Conservation (phyloP, 805 yeast genomes). For the Brettanomyces anomalus region DNA sequence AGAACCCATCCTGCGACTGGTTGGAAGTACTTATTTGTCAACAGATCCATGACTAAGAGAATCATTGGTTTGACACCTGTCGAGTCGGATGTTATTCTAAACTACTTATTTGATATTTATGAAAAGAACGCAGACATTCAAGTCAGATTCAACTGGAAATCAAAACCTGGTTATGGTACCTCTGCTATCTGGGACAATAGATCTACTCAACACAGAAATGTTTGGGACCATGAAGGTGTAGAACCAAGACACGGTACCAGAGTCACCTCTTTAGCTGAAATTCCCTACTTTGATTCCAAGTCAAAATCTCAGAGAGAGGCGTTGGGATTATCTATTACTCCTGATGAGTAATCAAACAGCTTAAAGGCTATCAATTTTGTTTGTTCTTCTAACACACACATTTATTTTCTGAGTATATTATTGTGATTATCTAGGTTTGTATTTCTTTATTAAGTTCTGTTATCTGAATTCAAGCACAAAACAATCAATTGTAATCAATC, state of each 20-base stretch:
- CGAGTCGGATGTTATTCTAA: constrained; percentile 38
- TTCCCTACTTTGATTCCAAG: constrained; percentile 40
- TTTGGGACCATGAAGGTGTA: constrained; percentile 32
- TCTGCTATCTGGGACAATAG: constrained; percentile 46
- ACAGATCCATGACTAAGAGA: constrained; percentile 39
- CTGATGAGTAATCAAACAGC: constrained; percentile 11
- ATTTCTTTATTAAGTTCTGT: no score
- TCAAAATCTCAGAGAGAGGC: constrained; percentile 46
- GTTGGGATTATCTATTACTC: constrained; percentile 25
- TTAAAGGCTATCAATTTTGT: no score
- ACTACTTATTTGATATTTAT: constrained; percentile 35
- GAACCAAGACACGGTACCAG: constrained; percentile 45
- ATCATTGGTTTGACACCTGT: constrained; percentile 44
- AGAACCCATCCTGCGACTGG: constrained; percentile 63
- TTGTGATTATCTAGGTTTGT: no score
- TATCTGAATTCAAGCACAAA: no score
- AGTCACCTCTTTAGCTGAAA: constrained; percentile 44
- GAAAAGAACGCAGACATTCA: constrained; percentile 49
- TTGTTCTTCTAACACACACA: no score
- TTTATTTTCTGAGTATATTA: no score
- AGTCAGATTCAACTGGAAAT: constrained; percentile 43
- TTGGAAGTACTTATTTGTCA: constrained; percentile 47
- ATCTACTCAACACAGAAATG: constrained; percentile 34
- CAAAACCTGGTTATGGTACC: constrained; percentile 30
- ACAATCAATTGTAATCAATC: no score